A percentile compares a stretch with the other conserved stretches of the same genome.
phyloP scores from a whole-genome alignment of 441 rosid species.

The Melianthus villosus region DNA sequence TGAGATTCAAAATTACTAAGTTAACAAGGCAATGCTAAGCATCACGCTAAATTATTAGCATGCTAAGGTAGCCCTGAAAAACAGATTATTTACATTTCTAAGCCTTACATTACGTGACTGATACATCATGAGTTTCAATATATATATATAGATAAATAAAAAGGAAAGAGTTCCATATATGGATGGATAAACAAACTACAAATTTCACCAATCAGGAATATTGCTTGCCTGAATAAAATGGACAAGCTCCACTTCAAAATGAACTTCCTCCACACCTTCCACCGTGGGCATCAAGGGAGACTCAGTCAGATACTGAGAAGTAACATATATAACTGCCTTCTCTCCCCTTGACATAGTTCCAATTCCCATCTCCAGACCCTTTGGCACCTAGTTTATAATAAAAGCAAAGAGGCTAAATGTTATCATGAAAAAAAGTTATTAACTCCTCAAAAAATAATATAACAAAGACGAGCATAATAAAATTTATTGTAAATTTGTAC shows the following conservation, averaged over 20 bases:
- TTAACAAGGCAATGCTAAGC: too few relatives aligned
- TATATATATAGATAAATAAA: too few relatives aligned
- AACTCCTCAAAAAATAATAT: not conserved
- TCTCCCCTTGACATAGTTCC: conserved; percentile 87
- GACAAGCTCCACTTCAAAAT: conserved; percentile 87
- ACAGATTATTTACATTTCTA: too few relatives aligned
- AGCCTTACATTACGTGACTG: too few relatives aligned
- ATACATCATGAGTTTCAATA: too few relatives aligned
- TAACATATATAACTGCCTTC: conserved; percentile 76
- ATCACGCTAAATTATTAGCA: too few relatives aligned
- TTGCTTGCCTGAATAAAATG: conserved; percentile 70
- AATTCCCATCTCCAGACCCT: conserved; percentile 93
- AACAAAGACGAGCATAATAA: conserved; percentile 3
- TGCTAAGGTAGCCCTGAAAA: too few relatives aligned
- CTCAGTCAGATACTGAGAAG: conserved; percentile 46
- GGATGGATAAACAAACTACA: conserved; percentile 1
- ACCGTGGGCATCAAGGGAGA: conserved; percentile 48
- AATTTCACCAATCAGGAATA: not conserved
- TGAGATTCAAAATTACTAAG: too few relatives aligned
- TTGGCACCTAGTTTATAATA: conserved; percentile 52
- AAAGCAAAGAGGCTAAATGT: too few relatives aligned
- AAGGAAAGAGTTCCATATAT: too few relatives aligned
- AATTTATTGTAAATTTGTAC: not conserved
- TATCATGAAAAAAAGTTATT: not conserved
- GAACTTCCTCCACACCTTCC: conserved; percentile 68